phyloP scores from a whole-genome alignment of 768 basidiomycete species.

The Agaricus subrufescens region DNA sequence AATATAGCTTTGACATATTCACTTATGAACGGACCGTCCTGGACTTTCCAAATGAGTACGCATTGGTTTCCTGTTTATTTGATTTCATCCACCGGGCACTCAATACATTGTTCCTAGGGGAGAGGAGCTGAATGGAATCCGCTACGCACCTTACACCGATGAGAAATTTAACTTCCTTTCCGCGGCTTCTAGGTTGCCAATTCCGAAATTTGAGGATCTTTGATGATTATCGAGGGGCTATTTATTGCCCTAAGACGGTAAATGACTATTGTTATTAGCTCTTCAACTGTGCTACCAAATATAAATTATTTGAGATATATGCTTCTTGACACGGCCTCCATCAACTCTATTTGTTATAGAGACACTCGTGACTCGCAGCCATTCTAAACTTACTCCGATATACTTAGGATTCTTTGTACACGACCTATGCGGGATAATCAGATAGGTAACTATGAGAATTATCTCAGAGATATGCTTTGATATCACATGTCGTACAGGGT shows the following conservation, averaged over 20 bases:
- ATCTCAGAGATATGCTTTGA: too few species aligned
- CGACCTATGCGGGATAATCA: too few species aligned
- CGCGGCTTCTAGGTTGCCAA: background rate
- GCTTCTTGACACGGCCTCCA: too few species aligned
- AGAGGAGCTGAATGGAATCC: conserved; percentile 31
- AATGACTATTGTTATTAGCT: background rate
- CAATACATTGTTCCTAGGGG: conserved; percentile 23
- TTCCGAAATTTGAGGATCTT: conserved; percentile 3
- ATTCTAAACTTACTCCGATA: too few species aligned
- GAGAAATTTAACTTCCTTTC: conserved; percentile 28
- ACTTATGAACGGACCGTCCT: conserved; percentile 42
- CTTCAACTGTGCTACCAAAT: background rate
- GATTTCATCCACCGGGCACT: background rate
- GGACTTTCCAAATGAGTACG: conserved; percentile 50
- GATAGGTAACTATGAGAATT: too few species aligned
- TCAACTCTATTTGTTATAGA: too few species aligned
- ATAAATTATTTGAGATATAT: too few species aligned
- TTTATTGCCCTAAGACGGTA: background rate
- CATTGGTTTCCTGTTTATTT: background rate
- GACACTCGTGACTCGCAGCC: too few species aligned
- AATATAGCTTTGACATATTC: conserved; percentile 53
- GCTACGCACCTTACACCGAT: conserved; percentile 52
- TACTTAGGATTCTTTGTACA: too few species aligned
- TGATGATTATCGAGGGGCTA: background rate
- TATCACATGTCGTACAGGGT: too few species aligned